Base-by-base conservation (phyloP, 2,329 filamentous ascomycete genomes). In the Alternaria sp. region DNA sequence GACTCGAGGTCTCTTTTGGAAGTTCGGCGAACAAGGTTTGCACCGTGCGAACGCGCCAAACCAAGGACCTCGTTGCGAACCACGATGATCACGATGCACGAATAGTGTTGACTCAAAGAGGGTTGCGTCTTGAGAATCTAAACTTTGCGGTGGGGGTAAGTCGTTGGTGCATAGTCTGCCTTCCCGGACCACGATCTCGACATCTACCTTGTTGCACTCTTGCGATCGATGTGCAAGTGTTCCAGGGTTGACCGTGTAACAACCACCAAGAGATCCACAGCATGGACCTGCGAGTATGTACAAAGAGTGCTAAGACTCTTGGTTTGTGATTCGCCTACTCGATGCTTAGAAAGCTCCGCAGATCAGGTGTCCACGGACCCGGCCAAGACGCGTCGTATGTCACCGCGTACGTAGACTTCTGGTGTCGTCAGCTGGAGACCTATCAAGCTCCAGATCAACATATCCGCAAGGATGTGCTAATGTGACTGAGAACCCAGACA, bases 301-400 rank as follows among this genome's bases (percentile, higher is more conserved):
- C 32, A 26, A 20, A 12, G 12, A 24, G 30, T 41, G 38, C 18
- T 12, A 22, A 22, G 20, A 4, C 38, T 22, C 38, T 41, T 22
- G 18, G 9, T 12, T 41, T 24, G 46, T 48, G 30, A 22, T 34
- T 14, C 28, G 14, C 30, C 2, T 7, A 48, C 22, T 4, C 44
- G 18, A 34, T 48, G 14, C 14, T 32, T 16, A 7, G 3, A 7
- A 34, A 36, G 22, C 46, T n/a, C 42, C 42, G 24, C 41, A 16
- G 22, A 26, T 43, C 41, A 26, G 11, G 41, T 42, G 39, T 42
- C 20, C 20, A 20, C 14, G 20, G 24, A 24, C 14, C 9, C 11
- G 14, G 42, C 46, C 46, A 49, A 49, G 46, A 38, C 20, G 32
- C 46, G 32, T 36, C 32, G 46, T 49, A 24, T 49, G 46, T 20